Base-by-base conservation (phyloP, 1,284 basidiomycete genomes). In the Sanghuangporus sanghuang region DNA sequence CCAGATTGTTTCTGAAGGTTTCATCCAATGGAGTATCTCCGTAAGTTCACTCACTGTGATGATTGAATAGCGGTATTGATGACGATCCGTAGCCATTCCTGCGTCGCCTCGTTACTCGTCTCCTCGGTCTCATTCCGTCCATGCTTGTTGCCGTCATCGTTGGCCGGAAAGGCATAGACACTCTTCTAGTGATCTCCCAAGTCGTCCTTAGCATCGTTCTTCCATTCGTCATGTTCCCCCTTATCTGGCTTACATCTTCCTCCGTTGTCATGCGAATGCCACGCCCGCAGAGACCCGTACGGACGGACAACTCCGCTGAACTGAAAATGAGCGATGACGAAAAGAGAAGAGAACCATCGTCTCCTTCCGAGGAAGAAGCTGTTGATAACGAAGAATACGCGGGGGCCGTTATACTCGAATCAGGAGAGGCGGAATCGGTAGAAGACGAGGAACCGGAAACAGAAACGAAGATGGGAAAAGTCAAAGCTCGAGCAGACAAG, bases 1-100 rank as follows among this genome's bases (percentile, higher is more conserved):
- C 0, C 90, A 98, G 75, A 89, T 95, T 52, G 91, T 98, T 39
- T 90, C 89, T 0, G 96, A 98, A 76, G 96, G 96, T 0, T 97
- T 98, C 75, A 82, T 99, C 66, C 85, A 87, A 63, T 98, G 96
- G 96, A 84, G 84, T 59, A 83, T 94, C 56, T 90, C 92, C 62
- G 91, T 93, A 71, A 73, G 84, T 46, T 27, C 27, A 49, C 59
- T 62, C 52, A 7, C 44, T 14, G 39, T 16, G 36, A 16, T 60
- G 53, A 49, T 49, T 69, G 48, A 65, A 56, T 18, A 38, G 55
- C 67, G 59, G 18, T 23, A 27, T 27, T n/a, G n/a, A 36, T 54
- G n/a, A 27, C 3, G n/a, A 39, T 50, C 18, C 61, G 18, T 67
- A 93, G 89, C 92, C 95, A 11, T 81, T 93, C 53, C 71, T 92